phyloP scores from a whole-genome alignment of 345 rosid genomes.

The Hevea brasiliensis region DNA sequence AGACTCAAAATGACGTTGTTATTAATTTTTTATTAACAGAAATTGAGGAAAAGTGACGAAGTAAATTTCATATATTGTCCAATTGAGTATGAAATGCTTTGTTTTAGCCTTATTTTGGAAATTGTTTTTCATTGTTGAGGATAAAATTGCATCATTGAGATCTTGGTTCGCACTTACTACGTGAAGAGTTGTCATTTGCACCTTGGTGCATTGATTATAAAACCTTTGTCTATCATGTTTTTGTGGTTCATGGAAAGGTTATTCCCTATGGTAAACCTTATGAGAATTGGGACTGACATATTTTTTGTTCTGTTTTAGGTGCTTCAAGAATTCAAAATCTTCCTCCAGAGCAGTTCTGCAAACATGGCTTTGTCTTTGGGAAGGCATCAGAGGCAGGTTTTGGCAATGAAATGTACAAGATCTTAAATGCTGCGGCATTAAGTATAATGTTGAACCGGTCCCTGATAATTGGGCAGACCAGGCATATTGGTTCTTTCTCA shows the following conservation, averaged over 20 bases:
- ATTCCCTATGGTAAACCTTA: not conserved
- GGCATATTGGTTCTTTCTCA: slow-evolving; percentile 99
- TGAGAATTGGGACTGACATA: not conserved
- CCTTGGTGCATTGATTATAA: not conserved
- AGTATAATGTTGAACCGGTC: slow-evolving; percentile 93
- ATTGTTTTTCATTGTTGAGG: no score
- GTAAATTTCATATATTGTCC: not conserved
- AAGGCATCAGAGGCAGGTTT: slow-evolving; percentile 97
- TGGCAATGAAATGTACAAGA: slow-evolving; percentile 97
- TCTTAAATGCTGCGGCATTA: slow-evolving; percentile 80
- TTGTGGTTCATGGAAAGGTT: not conserved
- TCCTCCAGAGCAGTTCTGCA: slow-evolving; percentile 77
- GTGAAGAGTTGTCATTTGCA: not conserved
- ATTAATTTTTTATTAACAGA: not conserved
- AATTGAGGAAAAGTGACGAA: not conserved
- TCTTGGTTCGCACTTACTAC: not conserved
- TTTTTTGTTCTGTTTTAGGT: slow-evolving; percentile 40
- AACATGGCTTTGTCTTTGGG: slow-evolving; percentile 81
- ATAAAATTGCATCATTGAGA: not conserved
- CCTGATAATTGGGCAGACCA: slow-evolving; percentile 96
- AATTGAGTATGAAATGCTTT: not conserved
- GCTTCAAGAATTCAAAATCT: slow-evolving; percentile 68
- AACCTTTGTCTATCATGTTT: no score
- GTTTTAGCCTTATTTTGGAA: no score
- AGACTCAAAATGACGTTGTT: not conserved